A percentile compares a stretch with the other conserved stretches of the same genome.
phyloP scores from a whole-genome alignment of 306 rosid species.

The Crataegus laevigata region DNA sequence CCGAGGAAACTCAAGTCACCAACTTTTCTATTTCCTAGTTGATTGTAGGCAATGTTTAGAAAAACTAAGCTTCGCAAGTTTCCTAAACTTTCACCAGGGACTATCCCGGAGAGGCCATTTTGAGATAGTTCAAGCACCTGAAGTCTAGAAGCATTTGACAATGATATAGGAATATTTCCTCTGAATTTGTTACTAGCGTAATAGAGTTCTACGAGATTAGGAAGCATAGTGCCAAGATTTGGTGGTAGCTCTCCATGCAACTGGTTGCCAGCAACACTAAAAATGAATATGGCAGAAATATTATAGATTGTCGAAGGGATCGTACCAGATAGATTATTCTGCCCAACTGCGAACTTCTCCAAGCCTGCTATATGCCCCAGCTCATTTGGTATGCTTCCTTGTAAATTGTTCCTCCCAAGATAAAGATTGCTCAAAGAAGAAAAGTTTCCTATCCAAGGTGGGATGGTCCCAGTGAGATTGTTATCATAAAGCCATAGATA shows the following conservation, averaged over 20 bases:
- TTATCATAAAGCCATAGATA: rapidly evolving
- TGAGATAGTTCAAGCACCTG: rapidly evolving
- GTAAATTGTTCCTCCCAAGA: background rate
- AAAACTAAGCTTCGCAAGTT: background rate
- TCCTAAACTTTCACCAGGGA: background rate
- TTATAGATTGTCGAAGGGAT: background rate
- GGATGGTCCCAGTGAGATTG: background rate
- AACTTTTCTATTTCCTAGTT: background rate
- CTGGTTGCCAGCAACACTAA: rapidly evolving
- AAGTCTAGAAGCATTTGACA: background rate
- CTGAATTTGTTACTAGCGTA: rapidly evolving
- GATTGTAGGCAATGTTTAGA: rapidly evolving
- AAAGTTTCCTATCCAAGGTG: background rate
- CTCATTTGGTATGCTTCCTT: background rate
- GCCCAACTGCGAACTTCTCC: rapidly evolving
- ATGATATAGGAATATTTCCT: background rate
- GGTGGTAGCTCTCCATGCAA: background rate
- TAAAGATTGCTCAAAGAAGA: background rate
- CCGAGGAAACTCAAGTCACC: background rate
- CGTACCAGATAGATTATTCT: background rate
- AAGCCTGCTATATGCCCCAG: background rate
- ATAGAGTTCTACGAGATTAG: rapidly evolving
- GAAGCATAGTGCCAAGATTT: background rate
- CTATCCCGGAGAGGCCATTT: background rate
- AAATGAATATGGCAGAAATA: rapidly evolving